Conservation (phyloP, 345 rosid species). For the Cardamine chenopodiifolia region DNA sequence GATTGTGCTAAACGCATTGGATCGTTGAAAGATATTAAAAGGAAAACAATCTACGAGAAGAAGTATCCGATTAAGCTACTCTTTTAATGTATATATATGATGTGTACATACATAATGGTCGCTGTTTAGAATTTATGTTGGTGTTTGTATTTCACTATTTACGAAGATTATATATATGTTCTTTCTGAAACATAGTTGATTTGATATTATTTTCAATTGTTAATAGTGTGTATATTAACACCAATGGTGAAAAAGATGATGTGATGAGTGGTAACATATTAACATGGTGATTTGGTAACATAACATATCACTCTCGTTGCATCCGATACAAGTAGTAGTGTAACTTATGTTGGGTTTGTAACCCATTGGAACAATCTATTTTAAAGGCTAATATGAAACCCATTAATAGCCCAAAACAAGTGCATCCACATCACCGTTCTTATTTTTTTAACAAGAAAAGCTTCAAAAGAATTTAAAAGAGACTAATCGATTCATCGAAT, state of each 20-base stretch:
- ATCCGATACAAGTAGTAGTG: not conserved
- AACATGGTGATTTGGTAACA: not conserved
- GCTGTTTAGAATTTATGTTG: not conserved
- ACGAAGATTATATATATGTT: not conserved
- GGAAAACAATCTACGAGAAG: not conserved
- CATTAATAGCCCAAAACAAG: not conserved
- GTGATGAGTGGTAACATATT: not conserved
- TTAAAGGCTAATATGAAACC: not conserved
- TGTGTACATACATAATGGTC: conserved; percentile 9
- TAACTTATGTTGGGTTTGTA: not conserved
- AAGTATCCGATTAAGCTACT: not conserved
- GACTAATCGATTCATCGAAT: not conserved
- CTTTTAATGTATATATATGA: not conserved
- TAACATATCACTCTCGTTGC: not conserved
- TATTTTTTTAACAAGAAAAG: not conserved
- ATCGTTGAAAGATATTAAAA: conserved; percentile 52
- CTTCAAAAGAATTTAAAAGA: not conserved
- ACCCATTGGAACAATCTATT: not conserved
- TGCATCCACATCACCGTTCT: conserved; percentile 4
- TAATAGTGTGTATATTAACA: not conserved
- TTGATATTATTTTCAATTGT: not conserved
- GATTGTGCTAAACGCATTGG: conserved; percentile 72
- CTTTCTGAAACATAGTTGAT: not conserved
- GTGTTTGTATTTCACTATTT: not conserved
- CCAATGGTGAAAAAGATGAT: not conserved